Base-by-base conservation (phyloP, 1,139 yeast genomes). In the Kodamaea ohmeri region DNA sequence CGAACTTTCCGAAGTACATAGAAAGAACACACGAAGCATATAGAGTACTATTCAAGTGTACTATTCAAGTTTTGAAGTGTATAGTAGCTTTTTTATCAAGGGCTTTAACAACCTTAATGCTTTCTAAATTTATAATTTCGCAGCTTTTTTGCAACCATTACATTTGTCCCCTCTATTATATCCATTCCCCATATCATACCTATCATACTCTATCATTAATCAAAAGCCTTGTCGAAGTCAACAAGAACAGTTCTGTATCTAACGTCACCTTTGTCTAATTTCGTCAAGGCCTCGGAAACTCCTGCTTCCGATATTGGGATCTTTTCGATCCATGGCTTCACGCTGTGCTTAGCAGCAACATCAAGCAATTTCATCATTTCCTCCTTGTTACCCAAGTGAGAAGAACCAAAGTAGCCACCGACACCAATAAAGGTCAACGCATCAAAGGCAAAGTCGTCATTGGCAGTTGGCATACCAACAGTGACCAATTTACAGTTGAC, bases 401-500 rank as follows among this genome's bases (percentile, higher is more conserved):
- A 59, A 36, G 67, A 48, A 19, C 65, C 61, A 36, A 69, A 58
- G 22, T 58, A 45, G 19, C 57, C 55, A 39, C 63, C 70, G 41
- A 55, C 56, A 30, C 42, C 36, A 44, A 65, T 50, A 45, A 67
- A 54, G 25, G 55, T 41, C 41, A 53, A 51, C 32, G 71, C 65
- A 34, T 59, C 44, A 26, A 60, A 58, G 13, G 41, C 47, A 37
- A 61, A 51, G 22, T 45, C 47, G 4, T 40, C 43, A 20, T 68
- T 63, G 35, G 15, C 19, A 16, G 35, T 20, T 35, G 79, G 79
- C 41, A 77, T 63, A 37, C 84, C 82, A 38, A 76, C 83, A 25
- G 78, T 66, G 35, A 78, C 64, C 51, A 78, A 71, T 38, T 65
- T 63, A 37, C 74, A 73, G 52, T 73, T 73, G 14, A 69, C 63